A percentile compares a stretch with the other conserved stretches of the same genome.
Conservation (phyloP, 441 rosid species). For the Euphorbia schlechtendalii region DNA sequence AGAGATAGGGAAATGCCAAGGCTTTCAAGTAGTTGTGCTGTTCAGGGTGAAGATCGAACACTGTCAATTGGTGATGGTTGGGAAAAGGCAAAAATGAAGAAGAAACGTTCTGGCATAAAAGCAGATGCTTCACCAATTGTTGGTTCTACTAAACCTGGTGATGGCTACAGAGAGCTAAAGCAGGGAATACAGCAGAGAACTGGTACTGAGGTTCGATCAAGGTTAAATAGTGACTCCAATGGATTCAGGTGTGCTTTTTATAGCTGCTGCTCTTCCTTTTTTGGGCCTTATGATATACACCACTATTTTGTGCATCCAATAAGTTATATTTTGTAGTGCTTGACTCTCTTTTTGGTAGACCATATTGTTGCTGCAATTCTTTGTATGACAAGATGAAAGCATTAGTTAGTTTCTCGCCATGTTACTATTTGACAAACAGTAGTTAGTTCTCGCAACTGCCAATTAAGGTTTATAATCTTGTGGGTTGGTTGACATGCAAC, state of each 20-base stretch:
- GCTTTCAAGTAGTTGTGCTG: slow-evolving; percentile 47
- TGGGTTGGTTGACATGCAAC: background rate
- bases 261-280: slow-evolving; percentile 2
- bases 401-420: background rate
- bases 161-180: slow-evolving; percentile 71
- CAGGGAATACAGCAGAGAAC: slow-evolving; percentile 70
- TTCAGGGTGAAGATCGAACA: slow-evolving; percentile 70
- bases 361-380: background rate
- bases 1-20: slow-evolving; percentile 69
- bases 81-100: slow-evolving; percentile 97
- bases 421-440: background rate
- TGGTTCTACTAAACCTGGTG: slow-evolving; percentile 47
- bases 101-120: slow-evolving; percentile 91
- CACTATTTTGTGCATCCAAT: background rate
- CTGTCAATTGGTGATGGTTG: slow-evolving; percentile 81
- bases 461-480: background rate
- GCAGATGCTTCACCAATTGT: slow-evolving; percentile 57
- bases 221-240: slow-evolving; percentile 68
- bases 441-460: slow-evolving; percentile 1
- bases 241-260: slow-evolving; percentile 61
- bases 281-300: slow-evolving; percentile 1
- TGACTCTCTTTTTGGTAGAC: background rate
- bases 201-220: slow-evolving; percentile 55
- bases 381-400: slow-evolving; percentile 1
- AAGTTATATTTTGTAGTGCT: background rate